Evolutionary conservation across 345 rosid species (phyloP).

Genomic region (Camelina sativa): DNA sequence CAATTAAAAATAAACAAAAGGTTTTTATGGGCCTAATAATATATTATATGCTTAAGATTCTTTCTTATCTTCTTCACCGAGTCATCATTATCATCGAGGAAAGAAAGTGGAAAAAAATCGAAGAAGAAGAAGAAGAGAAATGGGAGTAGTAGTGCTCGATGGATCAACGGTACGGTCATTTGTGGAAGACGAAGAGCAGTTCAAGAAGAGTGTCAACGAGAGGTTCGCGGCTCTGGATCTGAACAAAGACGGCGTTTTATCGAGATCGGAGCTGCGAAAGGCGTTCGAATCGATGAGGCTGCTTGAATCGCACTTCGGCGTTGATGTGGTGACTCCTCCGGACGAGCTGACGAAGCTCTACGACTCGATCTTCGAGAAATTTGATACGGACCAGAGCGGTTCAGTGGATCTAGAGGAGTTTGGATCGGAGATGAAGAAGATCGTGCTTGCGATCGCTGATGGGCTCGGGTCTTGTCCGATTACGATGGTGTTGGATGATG

Average conservation of each 20-base stretch:
- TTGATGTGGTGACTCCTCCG: conserved; percentile 56
- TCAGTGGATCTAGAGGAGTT: conserved; percentile 61
- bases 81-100: not conserved
- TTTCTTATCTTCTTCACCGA: not conserved
- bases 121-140: conserved; percentile 27
- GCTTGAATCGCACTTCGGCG: conserved; percentile 66
- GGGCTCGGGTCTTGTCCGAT: conserved; percentile 71
- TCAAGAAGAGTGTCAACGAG: conserved; percentile 57
- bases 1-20: not conserved
- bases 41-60: not conserved
- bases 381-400: conserved; percentile 64
- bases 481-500: conserved; percentile 71
- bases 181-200: conserved; percentile 56
- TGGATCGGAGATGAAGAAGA: conserved; percentile 66
- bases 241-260: conserved; percentile 75
- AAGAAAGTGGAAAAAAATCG: no score
- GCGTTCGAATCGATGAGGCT: conserved; percentile 72
- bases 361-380: conserved; percentile 70
- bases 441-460: conserved; percentile 76
- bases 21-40: not conserved
- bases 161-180: conserved; percentile 73
- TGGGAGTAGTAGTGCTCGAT: conserved; percentile 74
- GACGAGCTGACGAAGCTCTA: conserved; percentile 61
- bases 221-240: conserved; percentile 54
- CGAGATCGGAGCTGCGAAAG: conserved; percentile 63